Base-by-base conservation (phyloP, 2,329 filamentous ascomycete species). In the Fusarium sp. region DNA sequence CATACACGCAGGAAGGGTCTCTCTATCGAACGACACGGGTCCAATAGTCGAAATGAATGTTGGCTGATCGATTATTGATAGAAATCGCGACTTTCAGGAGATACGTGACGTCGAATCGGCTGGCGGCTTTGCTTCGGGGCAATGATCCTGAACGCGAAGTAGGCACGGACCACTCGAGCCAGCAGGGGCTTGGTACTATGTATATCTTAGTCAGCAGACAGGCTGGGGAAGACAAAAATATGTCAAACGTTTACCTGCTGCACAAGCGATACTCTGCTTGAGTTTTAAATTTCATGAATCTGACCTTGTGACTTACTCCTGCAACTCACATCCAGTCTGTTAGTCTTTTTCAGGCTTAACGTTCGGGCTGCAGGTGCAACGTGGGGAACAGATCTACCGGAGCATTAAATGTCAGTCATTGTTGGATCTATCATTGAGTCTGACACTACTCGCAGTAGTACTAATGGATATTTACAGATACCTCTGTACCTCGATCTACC, bases 81-180 rank as follows among this genome's bases (percentile, higher is more conserved):
- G 59, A 51, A 52, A 66, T 70, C 70, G 68, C 65, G 66, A 73
- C 74, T 74, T 57, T 57, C 44, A 58, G 47, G 55, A 58, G 55
- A 58, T 52, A 53, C 49, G 49, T 74, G 76, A 74, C 74, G 74
- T 80, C 78, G 79, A 74, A 79, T 81, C 76, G 77, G 49, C 64
- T 61, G 54, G 61, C 63, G 63, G 63, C 63, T 66, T 49, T 51
- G 54, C 60, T 64, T 58, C 49, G 49, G 63, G 61, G 61, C 65
- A 56, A 61, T 51, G 80, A 82, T 57, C 54, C 54, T 49, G 54
- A 81, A 81, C 80, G 81, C 81, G 80, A 81, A 79, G 80, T 80
- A 69, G 72, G 63, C 69, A 68, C 64, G 78, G 78, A 78, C 78
- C 24, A 47, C 22, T 22, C 4, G 15, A 11, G 22, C 22, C 29